Conservation (phyloP, 352 stramenopile species). For the Phytopythium sindhum region DNA sequence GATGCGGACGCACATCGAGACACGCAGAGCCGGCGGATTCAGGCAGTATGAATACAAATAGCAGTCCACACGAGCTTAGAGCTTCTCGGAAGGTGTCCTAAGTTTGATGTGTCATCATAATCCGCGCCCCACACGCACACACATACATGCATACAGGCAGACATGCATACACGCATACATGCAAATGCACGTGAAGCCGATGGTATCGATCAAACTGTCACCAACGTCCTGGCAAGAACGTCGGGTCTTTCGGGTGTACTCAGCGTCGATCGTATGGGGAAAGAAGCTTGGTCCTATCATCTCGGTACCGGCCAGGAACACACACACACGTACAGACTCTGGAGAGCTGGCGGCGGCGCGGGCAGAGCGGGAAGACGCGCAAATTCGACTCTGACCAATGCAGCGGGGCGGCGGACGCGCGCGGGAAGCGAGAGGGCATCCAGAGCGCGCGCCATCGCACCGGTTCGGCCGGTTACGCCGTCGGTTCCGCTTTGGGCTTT, state of each 20-base stretch:
- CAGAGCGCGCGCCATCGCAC: no score
- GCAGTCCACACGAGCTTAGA: constrained; percentile 69
- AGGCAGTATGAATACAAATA: constrained; percentile 86
- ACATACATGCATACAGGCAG: constrained; percentile 16
- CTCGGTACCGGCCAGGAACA: not conserved
- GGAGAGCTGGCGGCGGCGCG: not conserved
- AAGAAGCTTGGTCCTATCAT: constrained; percentile 12
- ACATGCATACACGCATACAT: constrained; percentile 10
- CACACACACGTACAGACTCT: not conserved
- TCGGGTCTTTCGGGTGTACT: constrained; percentile 8
- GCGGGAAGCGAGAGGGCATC: not conserved
- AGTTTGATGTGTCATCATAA: constrained; percentile 68
- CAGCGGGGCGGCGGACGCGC: no score
- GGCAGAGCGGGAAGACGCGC: not conserved
- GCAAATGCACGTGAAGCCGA: not conserved
- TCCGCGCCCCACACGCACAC: constrained; percentile 22
- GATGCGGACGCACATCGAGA: constrained; percentile 11
- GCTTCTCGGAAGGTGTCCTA: constrained; percentile 85
- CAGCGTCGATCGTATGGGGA: constrained; percentile 10
- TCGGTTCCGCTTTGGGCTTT: not conserved
- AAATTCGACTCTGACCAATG: not conserved
- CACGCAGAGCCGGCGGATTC: constrained; percentile 34
- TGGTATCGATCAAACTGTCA: constrained; percentile 12
- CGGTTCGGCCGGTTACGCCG: not conserved
- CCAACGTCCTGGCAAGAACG: constrained; percentile 11